Base-by-base conservation (phyloP, 192 early-diverging fungal genomes). In the Coemansia sp. region DNA sequence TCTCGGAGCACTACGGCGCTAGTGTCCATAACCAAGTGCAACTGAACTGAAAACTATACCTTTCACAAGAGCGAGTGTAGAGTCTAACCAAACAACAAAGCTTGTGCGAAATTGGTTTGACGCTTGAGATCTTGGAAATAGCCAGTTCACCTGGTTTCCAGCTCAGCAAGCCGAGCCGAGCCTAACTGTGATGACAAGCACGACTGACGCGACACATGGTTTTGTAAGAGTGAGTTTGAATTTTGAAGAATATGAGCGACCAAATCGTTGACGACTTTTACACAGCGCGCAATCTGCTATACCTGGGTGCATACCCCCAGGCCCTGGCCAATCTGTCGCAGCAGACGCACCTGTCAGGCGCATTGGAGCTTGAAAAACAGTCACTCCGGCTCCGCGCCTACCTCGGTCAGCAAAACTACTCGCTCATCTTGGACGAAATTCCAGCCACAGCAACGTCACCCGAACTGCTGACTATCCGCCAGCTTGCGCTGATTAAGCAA, bases 331-430 rank as follows among this genome's bases (percentile, higher is more conserved):
- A 68, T 73, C 60, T 79, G 71, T 56, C 75, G 65, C 58, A 44
- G 59, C 56, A 53, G 34, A 58, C 63, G 57, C 51, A 62, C 28
- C 31, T 74, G 9, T 60, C 82, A 47, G 53, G 71, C 25, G 73
- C 66, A 10, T 63, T 80, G 25, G 78, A 84, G 26, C 60, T 76
- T 8, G 87, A 92, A 59, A 84, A 84, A 28, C 76, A 88, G 67
- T 79, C 85, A 5, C 85, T 89, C 12, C 82, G 92, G 48, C 89
- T 89, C 73, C 89, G 94, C 21, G 84, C 96, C 5, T 86, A 91
- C 61, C 68, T 96, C 31, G 91, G 89, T 40, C 92, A 89, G 66
- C 85, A 85, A 59, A 86, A 91, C 50, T 83, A 85, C 80, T 79
- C 83, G 25, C 62, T 86, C 55, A 87, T 91, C 20, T 73, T 91